Percentiles rank a stretch among this genome's conserved stretches.
phyloP scores from a whole-genome alignment of 2,329 filamentous ascomycete genomes.

The Beauveria brongniartii region DNA sequence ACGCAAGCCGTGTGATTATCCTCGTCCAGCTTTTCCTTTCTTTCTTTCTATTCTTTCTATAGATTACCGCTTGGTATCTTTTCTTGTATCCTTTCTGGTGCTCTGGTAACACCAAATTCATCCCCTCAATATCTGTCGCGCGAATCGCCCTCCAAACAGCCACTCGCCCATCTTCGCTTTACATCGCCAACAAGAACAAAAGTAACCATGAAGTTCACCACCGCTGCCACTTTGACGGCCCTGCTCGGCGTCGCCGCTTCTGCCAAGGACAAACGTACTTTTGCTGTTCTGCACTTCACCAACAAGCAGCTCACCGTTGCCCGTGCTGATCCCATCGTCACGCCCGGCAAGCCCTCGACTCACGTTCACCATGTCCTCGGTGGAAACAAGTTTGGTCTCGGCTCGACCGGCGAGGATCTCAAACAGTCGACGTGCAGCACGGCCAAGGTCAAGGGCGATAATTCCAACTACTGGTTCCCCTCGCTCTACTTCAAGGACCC shows the following conservation, averaged over 20 bases:
- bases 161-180: not conserved
- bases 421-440: slow-evolving; percentile 60
- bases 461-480: slow-evolving; percentile 73
- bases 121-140: not conserved
- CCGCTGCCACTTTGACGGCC: slow-evolving; percentile 27
- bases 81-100: not conserved
- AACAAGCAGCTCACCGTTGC: slow-evolving; percentile 55
- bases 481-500: slow-evolving; percentile 60
- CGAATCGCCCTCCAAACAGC: not conserved
- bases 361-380: slow-evolving; percentile 68
- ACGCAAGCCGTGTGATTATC: slow-evolving; percentile 11
- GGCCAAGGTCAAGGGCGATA: slow-evolving; percentile 58
- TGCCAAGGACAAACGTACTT: slow-evolving; percentile 42
- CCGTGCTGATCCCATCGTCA: slow-evolving; percentile 60
- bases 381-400: slow-evolving; percentile 57
- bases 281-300: slow-evolving; percentile 65
- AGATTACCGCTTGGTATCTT: not conserved
- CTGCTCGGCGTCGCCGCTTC: slow-evolving; percentile 29
- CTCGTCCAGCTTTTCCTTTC: slow-evolving; percentile 3
- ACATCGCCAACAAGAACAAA: not conserved
- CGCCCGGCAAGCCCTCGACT: slow-evolving; percentile 45
- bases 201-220: slow-evolving; percentile 28
- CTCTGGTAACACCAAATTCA: slow-evolving; percentile 8
- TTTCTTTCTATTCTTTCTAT: slow-evolving; percentile 1
- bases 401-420: slow-evolving; percentile 53